Base-by-base conservation (phyloP, 495 filamentous ascomycete genomes). In the Aspergillus coremiiformis region DNA sequence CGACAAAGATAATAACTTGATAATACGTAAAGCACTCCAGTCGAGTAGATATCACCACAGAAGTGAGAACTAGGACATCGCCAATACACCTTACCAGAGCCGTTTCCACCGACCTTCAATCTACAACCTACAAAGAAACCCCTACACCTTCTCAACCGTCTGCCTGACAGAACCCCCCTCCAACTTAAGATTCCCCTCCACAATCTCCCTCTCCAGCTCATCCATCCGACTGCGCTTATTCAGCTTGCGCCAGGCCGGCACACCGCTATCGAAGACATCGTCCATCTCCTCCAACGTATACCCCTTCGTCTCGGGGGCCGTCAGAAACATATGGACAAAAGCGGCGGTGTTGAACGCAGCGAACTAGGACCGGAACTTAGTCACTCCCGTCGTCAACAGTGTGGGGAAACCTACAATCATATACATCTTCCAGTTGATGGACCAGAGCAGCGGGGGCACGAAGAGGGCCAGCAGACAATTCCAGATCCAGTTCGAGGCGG, bases 401-500 rank as follows among this genome's bases (percentile, higher is more conserved):
- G n/a, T n/a, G n/a, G n/a, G n/a, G n/a, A 21, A 11, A 52, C 56
- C 17, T 50, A 59, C 56, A 44, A 59, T 53, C 53, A 59, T 53
- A 20, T 59, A 59, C 53, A 56, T 59, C 50, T 59, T 59, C 57
- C 57, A 59, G 45, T 59, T 59, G 21, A 59, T 59, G 4, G 37
- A 53, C 49, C 49, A 56, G n/a, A 59, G 53, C 12, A 56, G 19
- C 0, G 57, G 46, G 11, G 57, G 57, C 5, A 59, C 57, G 19
- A 59, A 59, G 19, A 56, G 49, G 0, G 53, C 53, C 17, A 59
- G 47, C 14, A 56, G 46, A 24, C 49, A 83, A 48, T 86, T 72
- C 81, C 45, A 67, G 50, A 69, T 71, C 84, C 84, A 87, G 59
- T 86, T 85, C 3, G 76, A 75, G 0, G 83, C 81, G 0, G 84